These are phyloP conservation scores for Solanum etuberosum DNA, from an alignment of 257 asterid genomes.

Conservation along the genomic window DNA sequence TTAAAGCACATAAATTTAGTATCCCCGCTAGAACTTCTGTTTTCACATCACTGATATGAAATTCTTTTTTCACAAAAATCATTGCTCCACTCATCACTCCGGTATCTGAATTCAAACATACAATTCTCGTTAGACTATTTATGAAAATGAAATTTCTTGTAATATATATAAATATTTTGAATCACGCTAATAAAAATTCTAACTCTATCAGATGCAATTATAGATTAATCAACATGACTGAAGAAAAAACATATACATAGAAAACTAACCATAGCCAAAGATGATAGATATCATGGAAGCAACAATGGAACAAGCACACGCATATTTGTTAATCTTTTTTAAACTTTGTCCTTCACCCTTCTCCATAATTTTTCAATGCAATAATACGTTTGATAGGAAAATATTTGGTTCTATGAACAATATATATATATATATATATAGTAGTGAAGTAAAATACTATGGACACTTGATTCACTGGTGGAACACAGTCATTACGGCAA, in stretches of 20 bases:
- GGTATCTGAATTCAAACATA: constrained; percentile 31
- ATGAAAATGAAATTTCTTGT: not conserved
- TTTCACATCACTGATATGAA: constrained; percentile 33
- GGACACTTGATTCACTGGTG: not conserved
- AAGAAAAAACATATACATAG: too few species aligned
- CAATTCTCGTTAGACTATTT: not conserved
- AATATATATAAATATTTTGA: too few species aligned
- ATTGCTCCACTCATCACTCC: too few species aligned
- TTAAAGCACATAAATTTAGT: constrained; percentile 49
- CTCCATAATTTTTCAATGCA: constrained; percentile 9
- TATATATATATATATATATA: too few species aligned
- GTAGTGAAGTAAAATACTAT: not conserved
- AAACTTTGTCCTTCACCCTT: constrained; percentile 3
- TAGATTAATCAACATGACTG: too few species aligned
- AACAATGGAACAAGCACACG: constrained; percentile 46
- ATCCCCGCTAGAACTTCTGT: constrained; percentile 56
- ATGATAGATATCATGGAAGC: constrained; percentile 69
- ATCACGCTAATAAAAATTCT: too few species aligned
- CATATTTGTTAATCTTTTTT: constrained; percentile 37
- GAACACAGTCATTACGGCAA: not conserved
- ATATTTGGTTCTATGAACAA: too few species aligned
- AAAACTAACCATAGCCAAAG: constrained; percentile 54
- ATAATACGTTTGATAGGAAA: not conserved
- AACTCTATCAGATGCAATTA: too few species aligned
- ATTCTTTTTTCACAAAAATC: constrained; percentile 63